These are phyloP conservation scores for Colletotrichum cereale DNA, from an alignment of 2,329 filamentous ascomycete genomes.

Conservation along the genomic window DNA sequence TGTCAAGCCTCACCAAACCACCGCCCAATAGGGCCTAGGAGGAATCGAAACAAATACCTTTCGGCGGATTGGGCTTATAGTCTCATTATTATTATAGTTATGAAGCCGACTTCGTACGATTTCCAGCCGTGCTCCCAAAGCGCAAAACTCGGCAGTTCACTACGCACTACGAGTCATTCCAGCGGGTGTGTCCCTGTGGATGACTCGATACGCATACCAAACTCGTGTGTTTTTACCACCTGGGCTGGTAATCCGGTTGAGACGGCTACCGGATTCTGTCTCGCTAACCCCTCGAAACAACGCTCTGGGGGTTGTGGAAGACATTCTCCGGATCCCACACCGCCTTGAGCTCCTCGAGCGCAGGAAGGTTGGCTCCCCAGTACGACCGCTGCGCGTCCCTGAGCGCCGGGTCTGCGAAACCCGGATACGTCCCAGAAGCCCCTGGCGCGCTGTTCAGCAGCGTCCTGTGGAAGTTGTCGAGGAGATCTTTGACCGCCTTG, in stretches of 20 bases:
- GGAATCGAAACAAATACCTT: background rate
- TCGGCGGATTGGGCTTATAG: background rate
- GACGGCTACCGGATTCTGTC: background rate
- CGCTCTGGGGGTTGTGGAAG: constrained; percentile 71
- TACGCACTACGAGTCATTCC: background rate
- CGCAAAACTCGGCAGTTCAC: background rate
- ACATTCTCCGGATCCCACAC: constrained; percentile 64
- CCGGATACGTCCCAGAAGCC: constrained; percentile 65
- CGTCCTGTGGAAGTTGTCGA: constrained; percentile 4
- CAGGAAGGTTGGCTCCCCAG: constrained; percentile 64
- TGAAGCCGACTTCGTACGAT: background rate
- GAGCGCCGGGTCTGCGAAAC: constrained; percentile 69
- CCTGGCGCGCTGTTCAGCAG: background rate
- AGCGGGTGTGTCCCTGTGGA: no score
- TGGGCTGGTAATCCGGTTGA: background rate
- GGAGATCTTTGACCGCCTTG: constrained; percentile 45
- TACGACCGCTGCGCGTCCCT: constrained; percentile 60
- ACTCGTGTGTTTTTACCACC: rapidly evolving
- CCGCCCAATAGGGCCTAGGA: background rate
- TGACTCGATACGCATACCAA: background rate
- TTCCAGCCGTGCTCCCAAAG: background rate
- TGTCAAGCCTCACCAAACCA: background rate
- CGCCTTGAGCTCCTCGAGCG: constrained; percentile 62
- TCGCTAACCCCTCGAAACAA: constrained; percentile 42
- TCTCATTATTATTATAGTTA: background rate